Evolutionary conservation across 129 eudicot genomes (phyloP).

Genomic region (Tagetes erecta): DNA sequence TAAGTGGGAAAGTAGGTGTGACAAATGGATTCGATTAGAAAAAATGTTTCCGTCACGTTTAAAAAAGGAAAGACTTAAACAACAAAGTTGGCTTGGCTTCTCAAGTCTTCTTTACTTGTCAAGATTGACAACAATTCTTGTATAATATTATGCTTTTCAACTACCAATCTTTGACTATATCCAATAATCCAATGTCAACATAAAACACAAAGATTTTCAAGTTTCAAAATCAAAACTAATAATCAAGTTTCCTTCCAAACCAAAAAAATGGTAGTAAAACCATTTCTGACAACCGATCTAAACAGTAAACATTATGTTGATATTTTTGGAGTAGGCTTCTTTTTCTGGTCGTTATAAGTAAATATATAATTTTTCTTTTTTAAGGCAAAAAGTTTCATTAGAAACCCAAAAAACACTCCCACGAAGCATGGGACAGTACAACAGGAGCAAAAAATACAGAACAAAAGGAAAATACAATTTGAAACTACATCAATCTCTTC

Average conservation of each 20-base stretch:
- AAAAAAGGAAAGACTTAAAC: conserved; percentile 20
- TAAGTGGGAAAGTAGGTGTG: conserved; percentile 25
- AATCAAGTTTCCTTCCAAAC: neutral
- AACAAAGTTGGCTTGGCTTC: conserved; percentile 28
- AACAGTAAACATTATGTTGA: too few relatives aligned
- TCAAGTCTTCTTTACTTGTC: conserved; percentile 25
- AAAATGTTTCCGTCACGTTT: neutral
- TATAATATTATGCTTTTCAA: conserved; percentile 14
- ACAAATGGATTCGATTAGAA: conserved; percentile 4
- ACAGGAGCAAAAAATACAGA: too few relatives aligned
- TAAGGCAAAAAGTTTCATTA: too few relatives aligned
- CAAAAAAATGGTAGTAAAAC: too few relatives aligned
- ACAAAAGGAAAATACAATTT: too few relatives aligned
- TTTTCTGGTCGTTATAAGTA: too few relatives aligned
- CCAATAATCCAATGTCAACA: neutral
- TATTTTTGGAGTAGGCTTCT: too few relatives aligned
- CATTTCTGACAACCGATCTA: too few relatives aligned
- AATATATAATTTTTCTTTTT: too few relatives aligned
- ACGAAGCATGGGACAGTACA: too few relatives aligned
- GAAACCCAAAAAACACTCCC: too few relatives aligned
- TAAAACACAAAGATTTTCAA: neutral
- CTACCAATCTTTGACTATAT: conserved; percentile 13
- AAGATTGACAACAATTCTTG: conserved; percentile 16
- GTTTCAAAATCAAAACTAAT: neutral
- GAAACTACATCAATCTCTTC: too few relatives aligned